These are phyloP conservation scores for Melaleuca alternifolia DNA, from an alignment of 345 rosid genomes.

Conservation along the genomic window DNA sequence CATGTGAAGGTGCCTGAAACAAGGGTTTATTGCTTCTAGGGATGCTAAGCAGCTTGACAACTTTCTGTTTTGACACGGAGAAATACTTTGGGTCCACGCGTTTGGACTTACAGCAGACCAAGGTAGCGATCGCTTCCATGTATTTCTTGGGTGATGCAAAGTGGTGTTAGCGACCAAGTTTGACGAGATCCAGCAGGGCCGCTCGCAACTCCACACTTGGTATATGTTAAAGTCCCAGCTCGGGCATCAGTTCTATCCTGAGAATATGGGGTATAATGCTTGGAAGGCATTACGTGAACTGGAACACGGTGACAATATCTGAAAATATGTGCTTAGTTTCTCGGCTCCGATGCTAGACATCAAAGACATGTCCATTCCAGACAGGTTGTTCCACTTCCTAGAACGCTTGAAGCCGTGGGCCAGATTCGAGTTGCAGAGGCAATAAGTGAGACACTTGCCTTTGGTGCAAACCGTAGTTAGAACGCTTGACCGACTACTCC, in stretches of 20 bases:
- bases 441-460: no score
- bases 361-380: no score
- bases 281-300: not conserved
- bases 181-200: not conserved
- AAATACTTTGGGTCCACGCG: not conserved
- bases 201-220: not conserved
- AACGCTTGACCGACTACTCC: no score
- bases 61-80: no score
- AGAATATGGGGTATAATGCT: not conserved
- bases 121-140: not conserved
- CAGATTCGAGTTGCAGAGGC: no score
- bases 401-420: no score
- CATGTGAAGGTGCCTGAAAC: not conserved
- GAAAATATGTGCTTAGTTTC: not conserved
- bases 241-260: not conserved
- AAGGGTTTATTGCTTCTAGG: not conserved
- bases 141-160: fast-evolving
- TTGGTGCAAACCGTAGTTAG: no score
- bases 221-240: not conserved
- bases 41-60: no score
- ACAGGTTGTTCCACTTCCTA: not conserved
- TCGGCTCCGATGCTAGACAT: not conserved
- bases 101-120: not conserved
- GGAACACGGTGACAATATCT: fast-evolving
- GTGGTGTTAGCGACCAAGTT: not conserved